Base-by-base conservation (phyloP, 306 rosid species). In the Acacia crassicarpa region DNA sequence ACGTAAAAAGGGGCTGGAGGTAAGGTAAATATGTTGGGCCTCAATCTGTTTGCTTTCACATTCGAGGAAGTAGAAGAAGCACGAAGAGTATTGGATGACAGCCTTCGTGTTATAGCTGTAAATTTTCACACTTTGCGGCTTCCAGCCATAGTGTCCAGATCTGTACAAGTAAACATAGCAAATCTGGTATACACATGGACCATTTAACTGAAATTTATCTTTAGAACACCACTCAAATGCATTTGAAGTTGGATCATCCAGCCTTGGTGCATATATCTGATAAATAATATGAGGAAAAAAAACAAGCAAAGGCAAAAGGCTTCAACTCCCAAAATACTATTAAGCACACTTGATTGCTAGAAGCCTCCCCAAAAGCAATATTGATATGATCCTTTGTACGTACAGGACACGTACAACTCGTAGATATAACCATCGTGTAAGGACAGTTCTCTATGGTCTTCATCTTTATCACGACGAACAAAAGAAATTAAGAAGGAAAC, bases 281-380 rank as follows among this genome's bases (percentile, higher is more conserved):
- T 63, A 33, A 38, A 53, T 19, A 66, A 78, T 35, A 82, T n/a
- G 51, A 44, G 49, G 78, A 72, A 76, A 2, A 49, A 80, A 22
- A 0, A 35, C 27, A 4, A 71, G 61, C 20, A 45, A 72, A 78
- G 51, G 2, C 54, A 85, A 38, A 56, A 46, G 32, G 32, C 32
- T 8, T n/a, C 0, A 71, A 30, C 5, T 20, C 1, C 32, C 32
- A 30, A 30, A 30, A 30, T 30, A 56, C n/a, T 8, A 79, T 84
- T 72, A 8, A 22, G 2, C 43, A 35, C 73, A 91, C 99, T 97
- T 95, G 89, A 76, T 90, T 89, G 67, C 97, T 94, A 59, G 85
- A 72, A 81, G 87, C 95, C 87, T 95, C 99, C 2, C 99, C 98
- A 75, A 93, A 95, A 2, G 86, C 56, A 65, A 95, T 67, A 93